Evolutionary conservation across 305 asterid species (phyloP), one percentile per base, ranked within the genome.

Genomic region (Solanum hybrid): DNA sequence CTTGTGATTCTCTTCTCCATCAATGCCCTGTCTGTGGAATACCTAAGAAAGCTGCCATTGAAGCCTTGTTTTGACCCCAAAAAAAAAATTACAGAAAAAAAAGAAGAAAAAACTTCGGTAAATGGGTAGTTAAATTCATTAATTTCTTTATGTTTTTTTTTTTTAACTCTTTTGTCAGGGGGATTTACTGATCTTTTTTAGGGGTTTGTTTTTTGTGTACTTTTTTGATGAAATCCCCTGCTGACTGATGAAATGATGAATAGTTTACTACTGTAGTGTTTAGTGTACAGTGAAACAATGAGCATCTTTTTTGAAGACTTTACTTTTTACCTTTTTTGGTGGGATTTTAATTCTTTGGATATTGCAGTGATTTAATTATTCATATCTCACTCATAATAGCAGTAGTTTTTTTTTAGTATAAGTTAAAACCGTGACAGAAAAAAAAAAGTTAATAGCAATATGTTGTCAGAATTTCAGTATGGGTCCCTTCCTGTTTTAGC

Each of bases 21-120:
- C 91, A 93, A 10, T 97, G 99, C 82, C 99, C 99, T 10, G 90
- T 96, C 32, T 97, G 99, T 93, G 91, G 79, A 60, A 77, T 82
- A 89, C 88, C 77, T 0, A 96, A 96, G 89, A 92, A 93, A 91
- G 96, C 92, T 10, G 92, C 90, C 86, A 92, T 96, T 37, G 93
- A 94, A 86, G 98, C 95, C 4, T 34, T 94, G 35, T 60, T 95
- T 88, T 94, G 89, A 90, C 76, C 24, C 26, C 0, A 35, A 17
- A 35, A 20, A 17, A n/a, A 10, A 1, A 36, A 4, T 8, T 76
- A 26, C 77, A 72, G 2, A 5, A 27, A 42, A 42, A 78, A 22
- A n/a, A n/a, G n/a, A n/a, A n/a, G n/a, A n/a, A n/a, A n/a, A n/a
- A n/a, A n/a, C 51, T 51, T 51, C 32, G 69, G 42, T 84, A 84